Evolutionary conservation across 1,284 basidiomycete genomes (phyloP).

Genomic region (Ceratobasidium sp.): DNA sequence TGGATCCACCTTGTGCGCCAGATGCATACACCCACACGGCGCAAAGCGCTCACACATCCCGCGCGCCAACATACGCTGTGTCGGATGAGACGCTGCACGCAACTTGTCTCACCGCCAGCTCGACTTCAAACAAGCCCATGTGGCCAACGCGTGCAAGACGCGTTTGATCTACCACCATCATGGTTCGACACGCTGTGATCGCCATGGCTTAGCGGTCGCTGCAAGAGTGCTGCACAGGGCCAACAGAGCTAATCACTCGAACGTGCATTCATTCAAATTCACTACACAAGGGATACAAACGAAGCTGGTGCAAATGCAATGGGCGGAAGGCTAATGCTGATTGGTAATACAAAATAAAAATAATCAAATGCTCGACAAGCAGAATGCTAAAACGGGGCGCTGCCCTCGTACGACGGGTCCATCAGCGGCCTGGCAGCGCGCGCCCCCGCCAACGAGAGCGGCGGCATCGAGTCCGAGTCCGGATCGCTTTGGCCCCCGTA

Average conservation of each 20-base stretch:
- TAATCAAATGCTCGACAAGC: neutral
- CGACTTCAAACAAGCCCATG: slow-evolving; percentile 39
- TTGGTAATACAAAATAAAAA: neutral
- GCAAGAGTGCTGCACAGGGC: neutral
- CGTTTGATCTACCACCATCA: slow-evolving; percentile 37
- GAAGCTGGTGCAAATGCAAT: slow-evolving; percentile 7
- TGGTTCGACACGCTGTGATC: slow-evolving; percentile 44
- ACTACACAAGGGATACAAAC: slow-evolving; percentile 1
- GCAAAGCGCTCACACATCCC: neutral
- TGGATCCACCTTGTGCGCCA: slow-evolving; percentile 40
- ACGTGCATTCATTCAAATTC: slow-evolving; percentile 11
- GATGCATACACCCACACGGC: slow-evolving; percentile 36
- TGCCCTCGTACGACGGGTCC: neutral
- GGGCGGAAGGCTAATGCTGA: neutral
- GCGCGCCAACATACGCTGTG: neutral
- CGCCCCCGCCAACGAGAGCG: slow-evolving; percentile 1
- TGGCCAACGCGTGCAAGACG: slow-evolving; percentile 41
- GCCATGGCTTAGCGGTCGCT: slow-evolving; percentile 52
- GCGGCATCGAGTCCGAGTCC: slow-evolving; percentile 8
- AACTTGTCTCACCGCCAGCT: slow-evolving; percentile 28
- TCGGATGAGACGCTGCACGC: slow-evolving; percentile 19
- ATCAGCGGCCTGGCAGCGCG: slow-evolving; percentile 2
- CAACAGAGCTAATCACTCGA: neutral
- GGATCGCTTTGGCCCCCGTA: neutral
- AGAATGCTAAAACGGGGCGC: neutral